A percentile compares a stretch with the other conserved stretches of the same genome.
phyloP scores from a whole-genome alignment of 495 filamentous ascomycete species.

The Penicillium egyptiacum region DNA sequence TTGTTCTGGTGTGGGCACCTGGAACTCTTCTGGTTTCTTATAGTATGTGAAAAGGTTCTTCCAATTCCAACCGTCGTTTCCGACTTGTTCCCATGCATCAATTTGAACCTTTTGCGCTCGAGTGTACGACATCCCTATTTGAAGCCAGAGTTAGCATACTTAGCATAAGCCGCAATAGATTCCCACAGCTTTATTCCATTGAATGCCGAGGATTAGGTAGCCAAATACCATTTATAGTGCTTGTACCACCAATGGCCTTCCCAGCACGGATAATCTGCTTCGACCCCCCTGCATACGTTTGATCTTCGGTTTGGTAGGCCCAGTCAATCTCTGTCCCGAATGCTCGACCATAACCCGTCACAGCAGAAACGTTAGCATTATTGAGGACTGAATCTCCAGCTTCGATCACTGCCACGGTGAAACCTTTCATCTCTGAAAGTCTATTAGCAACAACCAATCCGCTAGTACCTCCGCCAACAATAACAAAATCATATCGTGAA shows the following conservation, averaged over 20 bases:
- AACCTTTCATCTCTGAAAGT: slow-evolving; percentile 44
- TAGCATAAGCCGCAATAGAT: background rate
- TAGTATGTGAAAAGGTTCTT: slow-evolving; percentile 58
- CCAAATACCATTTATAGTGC: slow-evolving; percentile 48
- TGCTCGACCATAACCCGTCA: slow-evolving; percentile 35
- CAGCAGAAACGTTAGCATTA: slow-evolving; percentile 51
- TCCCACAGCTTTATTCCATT: too few relatives aligned
- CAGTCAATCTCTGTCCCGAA: slow-evolving; percentile 51
- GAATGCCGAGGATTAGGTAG: too few relatives aligned
- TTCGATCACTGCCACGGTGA: slow-evolving; percentile 54
- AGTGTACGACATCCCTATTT: slow-evolving; percentile 49
- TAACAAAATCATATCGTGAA: slow-evolving; percentile 40
- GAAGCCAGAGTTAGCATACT: background rate
- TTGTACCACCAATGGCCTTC: slow-evolving; percentile 54
- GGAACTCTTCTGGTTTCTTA: slow-evolving; percentile 44
- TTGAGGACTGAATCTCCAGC: slow-evolving; percentile 49
- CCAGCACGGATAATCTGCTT: slow-evolving; percentile 46
- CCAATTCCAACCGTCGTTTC: slow-evolving; percentile 68
- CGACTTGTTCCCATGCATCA: slow-evolving; percentile 58
- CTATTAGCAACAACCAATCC: slow-evolving; percentile 54
- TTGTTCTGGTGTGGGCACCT: slow-evolving; percentile 40
- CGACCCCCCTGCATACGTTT: slow-evolving; percentile 36
- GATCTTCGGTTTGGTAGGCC: slow-evolving; percentile 47
- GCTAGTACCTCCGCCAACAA: slow-evolving; percentile 53
- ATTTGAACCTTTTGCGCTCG: slow-evolving; percentile 36